These are phyloP conservation scores for Penicillium expansum DNA, from an alignment of 2,329 filamentous ascomycete genomes.

Conservation along the genomic window DNA sequence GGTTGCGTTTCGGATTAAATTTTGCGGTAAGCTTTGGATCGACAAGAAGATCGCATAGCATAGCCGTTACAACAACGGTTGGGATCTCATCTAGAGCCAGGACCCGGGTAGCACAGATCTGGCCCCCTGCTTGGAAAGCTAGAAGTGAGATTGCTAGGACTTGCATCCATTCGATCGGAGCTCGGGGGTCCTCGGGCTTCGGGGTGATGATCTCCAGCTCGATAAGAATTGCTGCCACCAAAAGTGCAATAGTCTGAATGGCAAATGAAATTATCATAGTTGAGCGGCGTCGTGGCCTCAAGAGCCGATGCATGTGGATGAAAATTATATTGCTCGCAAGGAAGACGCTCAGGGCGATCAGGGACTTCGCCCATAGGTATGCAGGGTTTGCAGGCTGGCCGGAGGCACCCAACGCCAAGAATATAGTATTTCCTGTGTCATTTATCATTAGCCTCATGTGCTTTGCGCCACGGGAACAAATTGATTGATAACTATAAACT, in stretches of 20 bases:
- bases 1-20: constrained; percentile 33
- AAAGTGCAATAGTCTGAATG: constrained; percentile 37
- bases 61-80: constrained; percentile 42
- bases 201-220: constrained; percentile 33
- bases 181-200: constrained; percentile 28
- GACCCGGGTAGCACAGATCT: constrained; percentile 40
- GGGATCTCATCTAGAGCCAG: constrained; percentile 42
- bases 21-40: constrained; percentile 31
- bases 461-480: not conserved
- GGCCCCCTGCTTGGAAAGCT: constrained; percentile 43
- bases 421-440: constrained; percentile 43
- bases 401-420: constrained; percentile 43
- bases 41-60: constrained; percentile 41
- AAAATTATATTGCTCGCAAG: constrained; percentile 42
- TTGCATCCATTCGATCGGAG: constrained; percentile 38
- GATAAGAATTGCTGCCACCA: constrained; percentile 37
- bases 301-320: constrained; percentile 33
- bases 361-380: constrained; percentile 45
- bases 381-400: constrained; percentile 41
- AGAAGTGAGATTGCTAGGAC: constrained; percentile 40
- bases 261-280: constrained; percentile 41
- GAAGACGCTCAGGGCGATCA: constrained; percentile 41
- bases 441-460: not conserved
- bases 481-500: not conserved
- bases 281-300: constrained; percentile 36